phyloP scores from a whole-genome alignment of 2,329 filamentous ascomycete species.

The Ophiocordyceps camponoti-rufipedis region DNA sequence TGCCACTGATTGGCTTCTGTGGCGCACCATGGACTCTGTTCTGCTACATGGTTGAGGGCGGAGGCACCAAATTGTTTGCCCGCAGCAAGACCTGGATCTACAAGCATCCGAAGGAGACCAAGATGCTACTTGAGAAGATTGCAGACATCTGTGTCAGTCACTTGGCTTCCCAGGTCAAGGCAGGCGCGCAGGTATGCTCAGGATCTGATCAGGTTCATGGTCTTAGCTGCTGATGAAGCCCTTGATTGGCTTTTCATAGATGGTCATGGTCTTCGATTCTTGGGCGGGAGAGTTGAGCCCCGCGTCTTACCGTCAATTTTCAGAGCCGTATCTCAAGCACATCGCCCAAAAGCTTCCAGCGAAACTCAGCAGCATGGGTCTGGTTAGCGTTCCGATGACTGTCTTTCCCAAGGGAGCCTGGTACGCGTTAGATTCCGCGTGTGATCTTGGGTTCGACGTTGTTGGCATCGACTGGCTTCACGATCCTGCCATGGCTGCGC shows the following conservation, averaged over 20 bases:
- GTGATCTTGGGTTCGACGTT: slow-evolving; percentile 78
- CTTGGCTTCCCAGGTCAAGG: slow-evolving; percentile 76
- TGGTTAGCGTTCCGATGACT: slow-evolving; percentile 82
- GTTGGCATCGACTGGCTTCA: slow-evolving; percentile 93
- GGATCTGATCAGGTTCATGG: too few relatives aligned
- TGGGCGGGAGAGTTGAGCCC: slow-evolving; percentile 93
- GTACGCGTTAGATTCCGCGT: slow-evolving; percentile 79
- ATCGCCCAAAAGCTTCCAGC: slow-evolving; percentile 68
- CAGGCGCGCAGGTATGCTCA: slow-evolving; percentile 60
- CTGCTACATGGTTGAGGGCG: slow-evolving; percentile 98
- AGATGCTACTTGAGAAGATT: slow-evolving; percentile 75
- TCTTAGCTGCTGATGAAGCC: too few relatives aligned
- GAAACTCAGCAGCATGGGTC: slow-evolving; percentile 52
- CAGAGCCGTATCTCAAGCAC: slow-evolving; percentile 68
- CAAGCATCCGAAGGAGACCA: slow-evolving; percentile 64
- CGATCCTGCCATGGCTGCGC: slow-evolving; percentile 68
- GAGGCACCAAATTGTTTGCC: slow-evolving; percentile 86
- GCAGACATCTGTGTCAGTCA: slow-evolving; percentile 90
- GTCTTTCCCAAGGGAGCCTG: slow-evolving; percentile 97
- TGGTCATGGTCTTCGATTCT: slow-evolving; percentile 94
- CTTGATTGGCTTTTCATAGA: slow-evolving; percentile 23
- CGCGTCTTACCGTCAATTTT: slow-evolving; percentile 64
- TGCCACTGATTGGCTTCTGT: slow-evolving; percentile 91
- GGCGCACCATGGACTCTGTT: slow-evolving; percentile 93
- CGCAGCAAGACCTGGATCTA: slow-evolving; percentile 96